phyloP scores from a whole-genome alignment of 805 yeast species.

The Saccharomycopsis synnaedendra region DNA sequence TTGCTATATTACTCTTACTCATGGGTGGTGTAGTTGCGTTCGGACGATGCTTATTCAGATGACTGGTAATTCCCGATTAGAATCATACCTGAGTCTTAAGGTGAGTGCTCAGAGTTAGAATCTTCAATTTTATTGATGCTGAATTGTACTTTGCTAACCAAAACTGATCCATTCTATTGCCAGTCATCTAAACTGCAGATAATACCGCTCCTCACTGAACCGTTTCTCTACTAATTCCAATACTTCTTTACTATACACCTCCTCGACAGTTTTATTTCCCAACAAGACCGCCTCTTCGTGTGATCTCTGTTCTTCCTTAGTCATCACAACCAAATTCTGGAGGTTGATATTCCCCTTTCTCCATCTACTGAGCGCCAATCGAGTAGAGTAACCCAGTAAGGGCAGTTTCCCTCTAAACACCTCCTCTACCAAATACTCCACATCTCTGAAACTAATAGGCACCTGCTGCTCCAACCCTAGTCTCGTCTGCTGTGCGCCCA shows the following conservation, averaged over 20 bases:
- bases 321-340: constrained; percentile 79
- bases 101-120: too few species aligned
- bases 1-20: too few species aligned
- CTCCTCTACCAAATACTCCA: constrained; percentile 80
- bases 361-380: constrained; percentile 80
- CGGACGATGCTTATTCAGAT: too few species aligned
- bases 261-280: constrained; percentile 51
- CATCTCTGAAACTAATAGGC: constrained; percentile 63
- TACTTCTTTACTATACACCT: constrained; percentile 53
- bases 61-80: too few species aligned
- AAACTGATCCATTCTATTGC: too few species aligned
- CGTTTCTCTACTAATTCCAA: constrained; percentile 47
- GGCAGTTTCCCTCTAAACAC: constrained; percentile 89
- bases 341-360: constrained; percentile 48
- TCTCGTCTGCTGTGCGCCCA: constrained; percentile 82
- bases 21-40: too few species aligned
- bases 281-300: constrained; percentile 71
- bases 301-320: constrained; percentile 70
- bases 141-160: too few species aligned
- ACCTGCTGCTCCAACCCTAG: constrained; percentile 68
- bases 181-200: constrained; percentile 39
- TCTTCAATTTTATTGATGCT: too few species aligned
- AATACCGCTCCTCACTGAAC: constrained; percentile 65
- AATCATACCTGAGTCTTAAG: too few species aligned
- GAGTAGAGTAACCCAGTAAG: constrained; percentile 69